Conservation (phyloP, 495 filamentous ascomycete species). For the Neurospora africana region DNA sequence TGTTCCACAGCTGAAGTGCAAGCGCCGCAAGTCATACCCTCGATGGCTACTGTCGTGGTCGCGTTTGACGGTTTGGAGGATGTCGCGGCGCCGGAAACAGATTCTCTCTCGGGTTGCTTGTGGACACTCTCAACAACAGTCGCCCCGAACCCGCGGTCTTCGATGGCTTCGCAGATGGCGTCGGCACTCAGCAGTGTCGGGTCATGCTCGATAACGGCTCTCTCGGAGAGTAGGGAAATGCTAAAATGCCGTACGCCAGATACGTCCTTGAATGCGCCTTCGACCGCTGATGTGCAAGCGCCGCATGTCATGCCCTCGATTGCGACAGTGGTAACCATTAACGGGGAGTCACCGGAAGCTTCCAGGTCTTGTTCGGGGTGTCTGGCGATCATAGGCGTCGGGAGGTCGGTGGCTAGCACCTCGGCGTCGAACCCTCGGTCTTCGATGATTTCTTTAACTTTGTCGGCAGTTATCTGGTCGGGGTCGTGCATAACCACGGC, state of each 20-base stretch:
- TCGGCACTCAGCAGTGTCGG: constrained; percentile 54
- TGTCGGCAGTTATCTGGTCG: constrained; percentile 55
- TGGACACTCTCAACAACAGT: constrained; percentile 50
- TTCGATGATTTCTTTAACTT: constrained; percentile 77
- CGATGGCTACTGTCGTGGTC: constrained; percentile 77
- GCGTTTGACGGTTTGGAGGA: constrained; percentile 28
- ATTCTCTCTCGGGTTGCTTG: constrained; percentile 22
- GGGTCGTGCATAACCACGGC: constrained; percentile 88
- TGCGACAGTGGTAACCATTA: constrained; percentile 65
- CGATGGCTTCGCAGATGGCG: constrained; percentile 67
- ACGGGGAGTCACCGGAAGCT: constrained; percentile 16
- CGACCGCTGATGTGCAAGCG: constrained; percentile 84
- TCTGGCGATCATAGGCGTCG: constrained; percentile 30
- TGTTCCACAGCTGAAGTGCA: constrained; percentile 86
- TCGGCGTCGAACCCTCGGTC: constrained; percentile 92
- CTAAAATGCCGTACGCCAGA: constrained; percentile 78
- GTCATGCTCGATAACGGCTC: constrained; percentile 84
- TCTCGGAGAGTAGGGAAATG: constrained; percentile 84
- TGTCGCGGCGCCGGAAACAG: constrained; percentile 14
- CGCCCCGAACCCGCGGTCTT: constrained; percentile 87
- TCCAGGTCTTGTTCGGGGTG: constrained; percentile 4
- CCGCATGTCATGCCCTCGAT: constrained; percentile 96
- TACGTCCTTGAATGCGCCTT: constrained; percentile 68
- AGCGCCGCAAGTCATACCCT: constrained; percentile 95
- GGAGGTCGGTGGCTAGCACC: constrained; percentile 71